Base-by-base conservation (phyloP, 371 early-diverging fungal species). In the Mortierella sp. region DNA sequence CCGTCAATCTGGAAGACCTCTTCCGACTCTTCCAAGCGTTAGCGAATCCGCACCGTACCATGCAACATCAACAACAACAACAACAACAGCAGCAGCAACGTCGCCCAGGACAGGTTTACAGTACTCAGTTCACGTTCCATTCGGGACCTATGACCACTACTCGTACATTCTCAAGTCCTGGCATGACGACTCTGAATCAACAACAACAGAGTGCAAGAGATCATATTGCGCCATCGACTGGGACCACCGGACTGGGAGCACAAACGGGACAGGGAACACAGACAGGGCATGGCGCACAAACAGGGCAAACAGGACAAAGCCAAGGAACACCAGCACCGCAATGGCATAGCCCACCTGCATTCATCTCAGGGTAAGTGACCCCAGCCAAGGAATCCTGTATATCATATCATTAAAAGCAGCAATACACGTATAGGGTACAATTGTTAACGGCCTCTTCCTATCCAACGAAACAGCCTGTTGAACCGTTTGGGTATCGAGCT, bases 301-400 rank as follows among this genome's bases (percentile, higher is more conserved):
- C n/a, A n/a, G n/a, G n/a, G n/a, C n/a, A n/a, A n/a, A n/a, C n/a
- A n/a, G n/a, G n/a, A n/a, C n/a, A n/a, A n/a, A n/a, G n/a, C n/a
- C n/a, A 43, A 46, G 49, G 48, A 17, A 15, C 53, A n/a, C 28
- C 31, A 11, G 53, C 32, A 21, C 57, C 68, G 8, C 62, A 69
- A 8, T 62, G 70, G 63, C 61, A 56, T 9, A 56, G 57, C 15
- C 63, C 70, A 21, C 63, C 70, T 3, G 28, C 64, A 7, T 54
- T 70, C n/a, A 47, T 70, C n/a, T 57, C 64, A 17, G 64, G 60
- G 71, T 70, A 55, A n/a, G n/a, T n/a, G n/a, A n/a, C n/a, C n/a
- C n/a, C n/a, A n/a, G n/a, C n/a, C n/a, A n/a, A n/a, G n/a, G n/a
- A n/a, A n/a, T n/a, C n/a, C n/a, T n/a, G n/a, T n/a, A n/a, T n/a